Percentiles rank a stretch among this genome's conserved stretches.
These are phyloP conservation scores for Xylaria venustula DNA, from an alignment of 495 filamentous ascomycete genomes.

Conservation along the genomic window DNA sequence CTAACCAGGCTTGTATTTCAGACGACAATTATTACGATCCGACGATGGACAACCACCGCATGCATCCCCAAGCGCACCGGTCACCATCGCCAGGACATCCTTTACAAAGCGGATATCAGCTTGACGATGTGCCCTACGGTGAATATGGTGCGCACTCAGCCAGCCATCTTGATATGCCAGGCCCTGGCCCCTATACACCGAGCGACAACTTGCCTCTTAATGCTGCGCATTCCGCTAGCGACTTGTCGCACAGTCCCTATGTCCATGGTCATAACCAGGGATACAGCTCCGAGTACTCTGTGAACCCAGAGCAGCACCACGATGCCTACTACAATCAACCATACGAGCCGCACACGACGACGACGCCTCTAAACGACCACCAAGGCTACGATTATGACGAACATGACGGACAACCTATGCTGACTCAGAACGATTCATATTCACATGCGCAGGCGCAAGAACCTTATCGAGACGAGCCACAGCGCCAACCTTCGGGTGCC, in stretches of 20 bases:
- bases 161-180: constrained; percentile 57
- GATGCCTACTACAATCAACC: constrained; percentile 83
- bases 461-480: constrained; percentile 47
- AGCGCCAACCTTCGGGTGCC: constrained; percentile 52
- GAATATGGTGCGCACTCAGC: constrained; percentile 23
- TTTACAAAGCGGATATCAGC: constrained; percentile 62
- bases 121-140: constrained; percentile 65
- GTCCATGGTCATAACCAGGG: constrained; percentile 67
- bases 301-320: constrained; percentile 81
- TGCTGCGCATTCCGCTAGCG: constrained; percentile 73
- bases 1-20: constrained; percentile 27
- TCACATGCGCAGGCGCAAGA: constrained; percentile 35
- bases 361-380: constrained; percentile 48
- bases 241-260: constrained; percentile 60
- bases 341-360: constrained; percentile 62
- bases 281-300: constrained; percentile 61
- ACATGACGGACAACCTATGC: constrained; percentile 49
- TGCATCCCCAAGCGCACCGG: constrained; percentile 55
- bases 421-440: constrained; percentile 46
- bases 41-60: constrained; percentile 52
- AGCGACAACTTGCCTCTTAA: constrained; percentile 34
- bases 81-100: constrained; percentile 58
- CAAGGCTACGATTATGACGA: constrained; percentile 54
- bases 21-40: constrained; percentile 64
- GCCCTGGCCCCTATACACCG: constrained; percentile 54